Percentiles rank a stretch among this genome's conserved stretches.
These are phyloP conservation scores for Aspergillus hancockii DNA, from an alignment of 495 filamentous ascomycete species.

Conservation along the genomic window DNA sequence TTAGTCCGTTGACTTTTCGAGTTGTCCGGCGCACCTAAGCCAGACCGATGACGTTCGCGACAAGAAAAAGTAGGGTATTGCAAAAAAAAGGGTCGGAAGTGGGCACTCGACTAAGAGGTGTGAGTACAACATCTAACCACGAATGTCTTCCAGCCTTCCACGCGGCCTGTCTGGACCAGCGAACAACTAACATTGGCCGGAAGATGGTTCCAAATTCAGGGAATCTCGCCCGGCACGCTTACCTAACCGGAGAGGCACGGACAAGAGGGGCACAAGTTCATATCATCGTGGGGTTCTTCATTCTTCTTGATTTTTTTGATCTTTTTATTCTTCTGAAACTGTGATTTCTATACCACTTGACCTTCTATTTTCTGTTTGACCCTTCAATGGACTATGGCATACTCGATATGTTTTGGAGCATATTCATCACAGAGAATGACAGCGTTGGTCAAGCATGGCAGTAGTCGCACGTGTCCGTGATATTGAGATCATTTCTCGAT, in stretches of 20 bases:
- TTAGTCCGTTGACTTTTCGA: conserved; percentile 18
- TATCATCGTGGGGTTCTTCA: background rate
- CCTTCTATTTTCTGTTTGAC: too few species aligned
- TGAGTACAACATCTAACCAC: conserved; percentile 11
- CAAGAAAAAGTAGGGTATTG: conserved; percentile 20
- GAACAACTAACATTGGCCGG: conserved; percentile 26
- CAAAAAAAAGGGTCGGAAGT: conserved; percentile 18
- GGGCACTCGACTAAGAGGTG: conserved; percentile 10
- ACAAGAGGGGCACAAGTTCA: background rate
- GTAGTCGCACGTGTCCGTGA: background rate
- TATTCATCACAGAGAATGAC: too few species aligned
- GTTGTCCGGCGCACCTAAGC: conserved; percentile 35
- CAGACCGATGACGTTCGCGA: conserved; percentile 44
- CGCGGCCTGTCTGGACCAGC: conserved; percentile 29
- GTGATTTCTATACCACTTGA: background rate
- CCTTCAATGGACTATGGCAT: too few species aligned
- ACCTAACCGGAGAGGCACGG: conserved; percentile 16
- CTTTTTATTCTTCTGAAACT: too few species aligned
- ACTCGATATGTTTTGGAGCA: too few species aligned
- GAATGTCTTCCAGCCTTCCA: conserved; percentile 10
- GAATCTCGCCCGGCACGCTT: conserved; percentile 11
- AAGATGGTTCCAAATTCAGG: conserved; percentile 25
- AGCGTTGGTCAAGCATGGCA: background rate
- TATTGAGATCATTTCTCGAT: background rate
- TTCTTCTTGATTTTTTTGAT: background rate